Base-by-base conservation (phyloP, 371 early-diverging fungal species). In the Rhizoclosmatium hyalinum region DNA sequence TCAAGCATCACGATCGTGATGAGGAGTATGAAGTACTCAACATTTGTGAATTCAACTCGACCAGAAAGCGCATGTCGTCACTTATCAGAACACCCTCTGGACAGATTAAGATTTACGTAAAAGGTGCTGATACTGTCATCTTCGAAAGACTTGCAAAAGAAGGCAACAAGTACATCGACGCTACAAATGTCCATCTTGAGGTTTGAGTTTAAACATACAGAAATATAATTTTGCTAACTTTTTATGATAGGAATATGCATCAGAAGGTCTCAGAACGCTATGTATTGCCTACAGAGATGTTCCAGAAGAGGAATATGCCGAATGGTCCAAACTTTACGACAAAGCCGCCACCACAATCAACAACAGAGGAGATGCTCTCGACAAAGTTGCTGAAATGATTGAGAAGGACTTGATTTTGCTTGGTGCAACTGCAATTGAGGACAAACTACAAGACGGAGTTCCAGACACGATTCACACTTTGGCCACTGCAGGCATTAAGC, bases 391-490 rank as follows among this genome's bases (percentile, higher is more conserved):
- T 42, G 96, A 96, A 75, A 78, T 91, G 53, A 91, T 98, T 57
- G 99, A 98, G 78, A 92, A 94, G 77, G 90, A 96, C 68, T 75
- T 98, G 78, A 91, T 92, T 56, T 84, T 97, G 72, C 77, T 99
- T 42, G 99, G 99, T 8, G 96, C 98, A 0, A 98, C 99, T 2
- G 99, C 98, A 14, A 98, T 99, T 78, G 99, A 99, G 85, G 99
- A 99, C 83, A 93, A 93, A 81, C 85, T 99, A 6, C 99, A 99
- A 88, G 98, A 98, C 72, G 96, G 96, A 71, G 99, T 98, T 0
- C 96, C 97, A 3, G 95, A 97, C 73, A 97, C 99, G 0, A 96
- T 99, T 72, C 91, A 93, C 77, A 94, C 94, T n/a, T 84, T 99
- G 63, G 94, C 93, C 67, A 92, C 94, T 78, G 98, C 98, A 6